Conservation (phyloP, 495 filamentous ascomycete genomes). For the Peziza echinospora region DNA sequence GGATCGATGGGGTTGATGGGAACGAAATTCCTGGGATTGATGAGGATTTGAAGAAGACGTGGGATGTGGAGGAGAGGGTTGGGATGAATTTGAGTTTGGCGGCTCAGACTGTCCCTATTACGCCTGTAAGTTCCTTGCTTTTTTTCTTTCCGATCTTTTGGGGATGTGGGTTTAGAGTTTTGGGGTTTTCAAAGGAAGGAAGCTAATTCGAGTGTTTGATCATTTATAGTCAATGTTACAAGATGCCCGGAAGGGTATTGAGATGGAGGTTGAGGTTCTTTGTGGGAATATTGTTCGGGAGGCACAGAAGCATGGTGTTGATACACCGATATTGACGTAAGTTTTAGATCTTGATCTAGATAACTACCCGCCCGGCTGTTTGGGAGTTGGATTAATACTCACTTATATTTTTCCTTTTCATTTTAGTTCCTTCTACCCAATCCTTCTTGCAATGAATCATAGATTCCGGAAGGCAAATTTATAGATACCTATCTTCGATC, state of each 20-base stretch:
- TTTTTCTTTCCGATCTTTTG: too few species aligned
- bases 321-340: slow-evolving; percentile 22
- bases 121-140: too few species aligned
- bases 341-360: too few species aligned
- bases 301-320: slow-evolving; percentile 21
- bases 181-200: too few species aligned
- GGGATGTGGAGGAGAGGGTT: slow-evolving; percentile 2
- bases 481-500: too few species aligned
- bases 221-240: slow-evolving; percentile 31
- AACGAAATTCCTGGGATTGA: slow-evolving; percentile 3
- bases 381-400: not conserved
- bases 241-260: slow-evolving; percentile 22
- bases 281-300: slow-evolving; percentile 25
- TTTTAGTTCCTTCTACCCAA: not conserved
- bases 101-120: not conserved
- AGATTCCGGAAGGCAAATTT: not conserved
- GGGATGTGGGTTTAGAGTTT: too few species aligned
- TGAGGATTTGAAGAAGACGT: slow-evolving; percentile 1
- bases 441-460: not conserved
- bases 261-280: slow-evolving; percentile 28
- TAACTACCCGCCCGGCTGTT: not conserved
- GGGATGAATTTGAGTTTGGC: slow-evolving; percentile 6
- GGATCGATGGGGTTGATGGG: not conserved
- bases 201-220: too few species aligned
- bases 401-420: too few species aligned